phyloP scores from a whole-genome alignment of 164 flowering plant species.

The Tetracentron sinense region DNA sequence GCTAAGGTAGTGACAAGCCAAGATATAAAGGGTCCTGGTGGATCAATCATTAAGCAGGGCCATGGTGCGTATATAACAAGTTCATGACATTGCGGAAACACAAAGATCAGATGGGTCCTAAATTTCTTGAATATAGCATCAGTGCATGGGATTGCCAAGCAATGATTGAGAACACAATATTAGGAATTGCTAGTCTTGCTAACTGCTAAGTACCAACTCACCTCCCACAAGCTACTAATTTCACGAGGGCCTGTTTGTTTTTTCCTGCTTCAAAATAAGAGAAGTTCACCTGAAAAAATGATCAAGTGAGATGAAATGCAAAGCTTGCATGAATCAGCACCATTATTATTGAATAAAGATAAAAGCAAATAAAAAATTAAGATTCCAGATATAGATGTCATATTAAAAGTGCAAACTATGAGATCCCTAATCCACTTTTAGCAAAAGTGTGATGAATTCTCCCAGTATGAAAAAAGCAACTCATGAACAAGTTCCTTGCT shows the following conservation, averaged over 20 bases:
- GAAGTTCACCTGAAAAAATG: conserved; percentile 70
- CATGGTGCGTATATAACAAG: too few species aligned
- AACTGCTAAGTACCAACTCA: conserved; percentile 20
- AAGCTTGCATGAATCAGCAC: background rate
- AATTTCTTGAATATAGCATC: too few species aligned
- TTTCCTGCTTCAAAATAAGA: conserved; percentile 94
- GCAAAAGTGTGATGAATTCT: background rate
- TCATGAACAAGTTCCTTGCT: background rate
- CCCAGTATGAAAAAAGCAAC: background rate
- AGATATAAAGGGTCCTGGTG: too few species aligned
- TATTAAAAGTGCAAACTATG: background rate
- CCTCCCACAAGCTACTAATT: conserved; percentile 79
- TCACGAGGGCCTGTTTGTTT: conserved; percentile 92
- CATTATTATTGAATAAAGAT: background rate
- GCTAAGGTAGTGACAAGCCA: too few species aligned
- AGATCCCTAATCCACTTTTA: background rate
- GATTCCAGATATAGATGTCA: background rate
- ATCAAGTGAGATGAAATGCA: conserved; percentile 2
- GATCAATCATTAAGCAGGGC: too few species aligned
- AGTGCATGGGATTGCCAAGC: background rate
- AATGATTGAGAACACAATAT: background rate
- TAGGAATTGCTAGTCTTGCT: too few species aligned
- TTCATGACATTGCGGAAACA: too few species aligned
- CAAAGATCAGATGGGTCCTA: too few species aligned
- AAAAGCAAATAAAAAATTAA: background rate